Conservation (phyloP, 2,329 filamentous ascomycete genomes). For the Ophiocordyceps robertsii region DNA sequence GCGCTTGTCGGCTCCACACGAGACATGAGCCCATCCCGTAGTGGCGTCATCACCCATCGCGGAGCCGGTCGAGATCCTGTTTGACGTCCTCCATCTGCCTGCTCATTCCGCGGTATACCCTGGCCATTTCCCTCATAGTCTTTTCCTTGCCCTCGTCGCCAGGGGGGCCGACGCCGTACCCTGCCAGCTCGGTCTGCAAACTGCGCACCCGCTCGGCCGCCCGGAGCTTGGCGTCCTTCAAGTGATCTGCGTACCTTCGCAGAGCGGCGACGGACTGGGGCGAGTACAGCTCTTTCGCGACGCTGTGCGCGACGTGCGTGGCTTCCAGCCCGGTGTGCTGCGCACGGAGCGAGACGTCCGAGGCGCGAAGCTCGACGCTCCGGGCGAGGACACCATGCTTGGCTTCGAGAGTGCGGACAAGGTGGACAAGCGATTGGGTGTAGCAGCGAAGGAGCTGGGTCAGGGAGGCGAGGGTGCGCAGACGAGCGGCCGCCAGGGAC, state of each 20-base stretch:
- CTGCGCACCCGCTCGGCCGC: constrained; percentile 28
- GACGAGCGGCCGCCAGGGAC: constrained; percentile 23
- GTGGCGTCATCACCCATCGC: not conserved
- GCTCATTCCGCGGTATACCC: constrained; percentile 35
- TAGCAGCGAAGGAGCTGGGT: constrained; percentile 25
- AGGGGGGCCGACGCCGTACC: constrained; percentile 32
- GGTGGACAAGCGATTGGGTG: constrained; percentile 22
- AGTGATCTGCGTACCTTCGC: constrained; percentile 31
- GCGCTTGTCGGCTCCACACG: too few species aligned
- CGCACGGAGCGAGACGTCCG: constrained; percentile 28
- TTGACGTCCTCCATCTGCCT: constrained; percentile 34
- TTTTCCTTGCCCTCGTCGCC: constrained; percentile 28
- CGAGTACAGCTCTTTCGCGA: constrained; percentile 29
- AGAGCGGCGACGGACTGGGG: constrained; percentile 29
- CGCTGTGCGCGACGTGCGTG: constrained; percentile 17
- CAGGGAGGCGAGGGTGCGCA: constrained; percentile 22
- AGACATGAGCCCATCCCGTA: too few species aligned
- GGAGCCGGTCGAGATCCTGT: constrained; percentile 28
- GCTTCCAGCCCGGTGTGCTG: constrained; percentile 26
- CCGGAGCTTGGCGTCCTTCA: constrained; percentile 33
- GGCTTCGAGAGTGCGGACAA: constrained; percentile 37
- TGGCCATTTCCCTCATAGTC: constrained; percentile 39
- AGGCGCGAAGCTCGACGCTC: constrained; percentile 36
- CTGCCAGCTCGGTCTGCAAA: constrained; percentile 28
- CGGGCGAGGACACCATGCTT: constrained; percentile 41